Conservation (phyloP, 768 basidiomycete species). For the Xanthoconium purpureum region DNA sequence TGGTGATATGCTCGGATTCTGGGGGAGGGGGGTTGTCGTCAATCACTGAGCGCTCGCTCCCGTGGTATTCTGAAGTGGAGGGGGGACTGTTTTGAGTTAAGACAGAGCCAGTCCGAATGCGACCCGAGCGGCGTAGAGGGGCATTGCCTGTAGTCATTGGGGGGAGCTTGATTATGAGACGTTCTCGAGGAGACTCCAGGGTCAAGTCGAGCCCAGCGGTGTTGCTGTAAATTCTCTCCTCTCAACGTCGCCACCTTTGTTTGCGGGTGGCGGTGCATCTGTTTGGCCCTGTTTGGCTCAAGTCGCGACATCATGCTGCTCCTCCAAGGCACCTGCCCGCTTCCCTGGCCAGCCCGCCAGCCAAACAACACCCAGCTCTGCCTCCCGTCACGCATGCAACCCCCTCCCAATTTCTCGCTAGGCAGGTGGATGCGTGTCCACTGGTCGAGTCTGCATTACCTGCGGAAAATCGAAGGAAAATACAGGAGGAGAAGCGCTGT, state of each 20-base stretch:
- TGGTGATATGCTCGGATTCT: background rate
- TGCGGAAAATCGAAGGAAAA: constrained; percentile 10
- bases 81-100: constrained; percentile 23
- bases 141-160: constrained; percentile 16
- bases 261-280: constrained; percentile 30
- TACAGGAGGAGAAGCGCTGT: background rate
- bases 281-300: constrained; percentile 29
- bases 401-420: background rate
- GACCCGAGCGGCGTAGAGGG: constrained; percentile 26
- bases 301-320: constrained; percentile 13
- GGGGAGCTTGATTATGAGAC: constrained; percentile 22
- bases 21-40: constrained; percentile 22
- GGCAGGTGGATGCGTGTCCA: background rate
- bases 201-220: constrained; percentile 8
- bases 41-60: constrained; percentile 32
- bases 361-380: constrained; percentile 7
- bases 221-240: constrained; percentile 18
- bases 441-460: background rate
- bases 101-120: constrained; percentile 21
- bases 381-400: background rate
- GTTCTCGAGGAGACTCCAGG: constrained; percentile 23
- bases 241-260: constrained; percentile 29
- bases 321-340: constrained; percentile 27
- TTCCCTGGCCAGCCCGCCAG: constrained; percentile 20
- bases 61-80: constrained; percentile 33